Evolutionary conservation across 148 eudicot species (phyloP).

Genomic region (Heliosperma pusillum): DNA sequence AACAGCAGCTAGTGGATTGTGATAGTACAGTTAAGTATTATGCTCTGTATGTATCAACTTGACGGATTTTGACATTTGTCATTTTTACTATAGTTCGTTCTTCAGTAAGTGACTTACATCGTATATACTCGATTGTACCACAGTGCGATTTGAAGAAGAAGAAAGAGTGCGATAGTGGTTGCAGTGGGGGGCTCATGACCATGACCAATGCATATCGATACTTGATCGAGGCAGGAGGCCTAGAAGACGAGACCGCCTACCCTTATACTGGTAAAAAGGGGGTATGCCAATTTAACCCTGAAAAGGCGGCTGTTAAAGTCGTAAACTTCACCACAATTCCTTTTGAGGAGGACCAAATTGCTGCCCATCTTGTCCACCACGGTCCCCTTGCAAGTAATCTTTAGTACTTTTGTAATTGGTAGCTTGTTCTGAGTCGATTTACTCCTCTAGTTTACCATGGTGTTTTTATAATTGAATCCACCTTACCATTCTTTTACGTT

Average conservation of each 20-base stretch:
- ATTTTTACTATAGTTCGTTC: too few species aligned
- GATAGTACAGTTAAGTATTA: conserved; percentile 52
- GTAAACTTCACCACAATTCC: conserved; percentile 67
- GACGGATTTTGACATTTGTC: background rate
- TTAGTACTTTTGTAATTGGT: background rate
- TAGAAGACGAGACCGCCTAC: conserved; percentile 57
- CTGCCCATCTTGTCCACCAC: conserved; percentile 59
- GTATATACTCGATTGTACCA: too few species aligned
- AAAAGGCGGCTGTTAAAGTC: conserved; percentile 54
- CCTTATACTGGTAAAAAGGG: conserved; percentile 78
- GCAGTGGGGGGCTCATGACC: conserved; percentile 86
- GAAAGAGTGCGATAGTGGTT: conserved; percentile 63
- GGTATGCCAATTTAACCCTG: conserved; percentile 50
- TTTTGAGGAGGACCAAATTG: conserved; percentile 72
- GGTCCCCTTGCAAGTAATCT: conserved; percentile 85
- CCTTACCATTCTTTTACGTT: too few species aligned
- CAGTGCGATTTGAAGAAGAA: conserved; percentile 61
- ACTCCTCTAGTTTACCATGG: background rate
- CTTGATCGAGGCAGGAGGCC: conserved; percentile 71
- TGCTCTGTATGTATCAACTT: background rate
- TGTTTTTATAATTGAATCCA: too few species aligned
- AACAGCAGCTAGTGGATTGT: conserved; percentile 93
- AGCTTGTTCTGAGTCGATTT: background rate
- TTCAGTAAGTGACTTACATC: background rate
- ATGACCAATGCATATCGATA: conserved; percentile 90